Evolutionary conservation across 129 eudicot species (phyloP).

Genomic region (Smallanthus sonchifolius): DNA sequence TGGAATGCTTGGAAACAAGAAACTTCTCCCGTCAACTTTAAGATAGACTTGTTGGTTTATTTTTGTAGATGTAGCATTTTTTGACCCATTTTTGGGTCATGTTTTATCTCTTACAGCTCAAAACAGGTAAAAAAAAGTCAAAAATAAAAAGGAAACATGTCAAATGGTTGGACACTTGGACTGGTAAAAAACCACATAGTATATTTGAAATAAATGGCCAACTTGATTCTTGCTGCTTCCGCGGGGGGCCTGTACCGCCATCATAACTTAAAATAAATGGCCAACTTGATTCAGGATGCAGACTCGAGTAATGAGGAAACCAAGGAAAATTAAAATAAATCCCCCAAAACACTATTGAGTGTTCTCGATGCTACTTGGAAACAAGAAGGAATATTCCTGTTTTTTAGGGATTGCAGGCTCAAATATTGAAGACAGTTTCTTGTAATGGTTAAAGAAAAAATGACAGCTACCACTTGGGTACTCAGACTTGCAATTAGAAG

Average conservation of each 20-base stretch:
- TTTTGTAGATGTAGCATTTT: not conserved
- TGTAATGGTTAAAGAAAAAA: conserved; percentile 63
- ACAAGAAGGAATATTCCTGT: conserved; percentile 47
- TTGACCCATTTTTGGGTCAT: not conserved
- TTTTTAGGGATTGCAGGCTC: conserved; percentile 64
- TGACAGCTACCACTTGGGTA: conserved; percentile 55
- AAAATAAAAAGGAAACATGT: too few species aligned
- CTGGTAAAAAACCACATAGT: not conserved
- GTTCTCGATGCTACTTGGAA: conserved; percentile 46
- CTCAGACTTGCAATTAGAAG: conserved; percentile 51
- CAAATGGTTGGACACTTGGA: too few species aligned
- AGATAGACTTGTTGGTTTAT: not conserved
- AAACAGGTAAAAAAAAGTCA: too few species aligned
- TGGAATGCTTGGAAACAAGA: not conserved
- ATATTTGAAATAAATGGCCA: conserved; percentile 34
- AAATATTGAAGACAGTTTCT: conserved; percentile 68
- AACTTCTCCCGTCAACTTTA: not conserved
- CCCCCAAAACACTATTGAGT: conserved; percentile 44
- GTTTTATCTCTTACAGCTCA: not conserved
- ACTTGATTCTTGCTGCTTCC: conserved; percentile 61
- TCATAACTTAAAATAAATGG: conserved; percentile 59
- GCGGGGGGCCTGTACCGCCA: conserved; percentile 69
- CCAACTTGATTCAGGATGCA: conserved; percentile 68
- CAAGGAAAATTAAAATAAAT: conserved; percentile 23
- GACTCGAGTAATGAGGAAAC: conserved; percentile 38